Evolutionary conservation across 1,284 basidiomycete genomes (phyloP), one percentile per base, ranked within the genome.

Genomic region (Moesziomyces antarcticus): DNA sequence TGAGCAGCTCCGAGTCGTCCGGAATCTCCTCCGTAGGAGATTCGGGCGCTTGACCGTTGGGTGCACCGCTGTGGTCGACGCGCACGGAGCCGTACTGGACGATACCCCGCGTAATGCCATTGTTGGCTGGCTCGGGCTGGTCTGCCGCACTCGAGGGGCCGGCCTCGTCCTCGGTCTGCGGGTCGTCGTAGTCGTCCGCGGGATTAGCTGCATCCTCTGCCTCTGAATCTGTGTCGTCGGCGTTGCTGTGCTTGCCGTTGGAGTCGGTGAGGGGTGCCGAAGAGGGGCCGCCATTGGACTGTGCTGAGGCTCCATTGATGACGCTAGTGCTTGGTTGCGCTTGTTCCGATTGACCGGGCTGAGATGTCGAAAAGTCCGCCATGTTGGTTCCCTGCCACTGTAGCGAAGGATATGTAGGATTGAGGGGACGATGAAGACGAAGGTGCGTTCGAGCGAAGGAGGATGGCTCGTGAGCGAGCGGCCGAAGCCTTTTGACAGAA

Each of bases 1-100:
- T 18, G 51, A 82, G 71, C 33, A 82, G 63, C 57, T 79, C 78
- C 3, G 59, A 56, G 45, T 76, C 73, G 51, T 73, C 74, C 7
- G 73, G 73, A 14, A 75, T 75, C 22, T 75, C 67, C 2, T 65
- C 66, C 0, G 44, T 24, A 0, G 55, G 22, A n/a, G 57, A 50
- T 30, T 50, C 35, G 9, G 30, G 22, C 10, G 35, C 41, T 5
- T 44, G 35, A 13, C 50, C 51, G 45, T 62, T 56, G n/a, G 49
- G 25, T 16, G 49, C 52, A 10, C 54, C 62, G 45, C 50, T 59
- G 47, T 70, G 42, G n/a, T 65, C 59, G 13, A 67, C 60, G 3
- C 63, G 41, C 5, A 71, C 68, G 5, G 73, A 61, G 22, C 68
- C 64, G 25, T 75, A 69, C 45, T 75, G 73, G 4, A 56, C 57